A percentile compares a stretch with the other conserved stretches of the same genome.
Conservation (phyloP, 2,329 filamentous ascomycete species). For the Fusarium ambrosium region DNA sequence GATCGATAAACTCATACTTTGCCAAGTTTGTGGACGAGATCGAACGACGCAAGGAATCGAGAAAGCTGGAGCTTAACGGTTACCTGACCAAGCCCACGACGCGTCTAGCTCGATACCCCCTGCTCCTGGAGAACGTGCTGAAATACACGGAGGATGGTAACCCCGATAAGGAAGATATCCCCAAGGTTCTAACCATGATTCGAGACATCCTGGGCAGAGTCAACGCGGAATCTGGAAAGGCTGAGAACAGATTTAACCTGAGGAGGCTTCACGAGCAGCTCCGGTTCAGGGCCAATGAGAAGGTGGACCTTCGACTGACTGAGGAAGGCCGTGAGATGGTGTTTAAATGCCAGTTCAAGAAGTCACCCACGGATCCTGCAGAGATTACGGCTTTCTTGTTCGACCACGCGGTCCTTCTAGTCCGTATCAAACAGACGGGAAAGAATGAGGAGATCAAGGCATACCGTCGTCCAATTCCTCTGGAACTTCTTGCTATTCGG, state of each 20-base stretch:
- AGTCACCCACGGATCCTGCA: slow-evolving; percentile 85
- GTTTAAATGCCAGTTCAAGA: slow-evolving; percentile 95
- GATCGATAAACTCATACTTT: slow-evolving; percentile 86
- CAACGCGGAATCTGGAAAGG: slow-evolving; percentile 95
- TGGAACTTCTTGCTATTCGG: slow-evolving; percentile 91
- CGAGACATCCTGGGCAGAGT: slow-evolving; percentile 88
- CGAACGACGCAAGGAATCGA: slow-evolving; percentile 93
- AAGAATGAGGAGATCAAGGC: slow-evolving; percentile 96
- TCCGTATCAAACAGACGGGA: slow-evolving; percentile 90
- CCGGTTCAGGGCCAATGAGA: slow-evolving; percentile 89
- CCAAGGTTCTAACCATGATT: slow-evolving; percentile 88
- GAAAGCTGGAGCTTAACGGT: slow-evolving; percentile 96
- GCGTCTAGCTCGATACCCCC: slow-evolving; percentile 90
- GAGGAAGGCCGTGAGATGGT: slow-evolving; percentile 94
- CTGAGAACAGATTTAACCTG: slow-evolving; percentile 97
- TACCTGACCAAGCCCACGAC: slow-evolving; percentile 99
- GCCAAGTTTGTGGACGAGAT: slow-evolving; percentile 95
- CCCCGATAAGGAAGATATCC: slow-evolving; percentile 91
- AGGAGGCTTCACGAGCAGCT: slow-evolving; percentile 92
- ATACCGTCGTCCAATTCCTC: slow-evolving; percentile 91
- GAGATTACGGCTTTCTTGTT: slow-evolving; percentile 97
- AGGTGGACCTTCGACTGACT: slow-evolving; percentile 92
- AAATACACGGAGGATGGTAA: slow-evolving; percentile 93
- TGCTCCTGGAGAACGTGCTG: slow-evolving; percentile 89
- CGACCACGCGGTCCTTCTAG: slow-evolving; percentile 93